A percentile compares a stretch with the other conserved stretches of the same genome.
Conservation (phyloP, 2,329 filamentous ascomycete genomes). For the Diaporthe longicolla region DNA sequence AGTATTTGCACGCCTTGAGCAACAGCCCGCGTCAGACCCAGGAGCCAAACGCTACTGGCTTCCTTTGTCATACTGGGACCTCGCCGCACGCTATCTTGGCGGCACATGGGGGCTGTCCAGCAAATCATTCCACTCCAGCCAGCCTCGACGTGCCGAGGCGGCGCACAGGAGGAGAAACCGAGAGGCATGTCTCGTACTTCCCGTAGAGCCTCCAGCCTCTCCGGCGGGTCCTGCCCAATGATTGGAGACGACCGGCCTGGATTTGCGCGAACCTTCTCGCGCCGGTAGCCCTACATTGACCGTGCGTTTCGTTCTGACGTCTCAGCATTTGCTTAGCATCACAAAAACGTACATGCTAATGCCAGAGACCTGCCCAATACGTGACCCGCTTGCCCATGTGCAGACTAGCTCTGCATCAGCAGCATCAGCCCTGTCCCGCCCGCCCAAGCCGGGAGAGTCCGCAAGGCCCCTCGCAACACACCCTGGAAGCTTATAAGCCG, state of each 20-base stretch:
- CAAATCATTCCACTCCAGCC: conserved; percentile 4
- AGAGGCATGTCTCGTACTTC: not conserved
- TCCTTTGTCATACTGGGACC: not conserved
- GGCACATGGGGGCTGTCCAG: not conserved
- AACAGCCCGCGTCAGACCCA: conserved; percentile 5
- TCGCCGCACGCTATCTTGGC: conserved; percentile 16
- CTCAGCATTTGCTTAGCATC: conserved; percentile 33
- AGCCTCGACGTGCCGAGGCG: not conserved
- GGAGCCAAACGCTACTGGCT: not conserved
- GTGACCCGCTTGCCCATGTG: conserved; percentile 20
- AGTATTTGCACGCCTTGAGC: not conserved
- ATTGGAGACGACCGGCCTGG: not conserved
- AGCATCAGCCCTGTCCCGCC: conserved; percentile 13
- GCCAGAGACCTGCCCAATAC: conserved; percentile 2
- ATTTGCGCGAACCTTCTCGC: conserved; percentile 7
- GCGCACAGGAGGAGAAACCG: not conserved
- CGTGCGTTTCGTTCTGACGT: conserved; percentile 28
- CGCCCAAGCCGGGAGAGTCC: not conserved
- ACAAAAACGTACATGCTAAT: not conserved
- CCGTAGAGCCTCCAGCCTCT: not conserved
- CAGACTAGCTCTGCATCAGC: conserved; percentile 30
- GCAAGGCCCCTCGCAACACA: not conserved
- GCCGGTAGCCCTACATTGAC: conserved; percentile 12
- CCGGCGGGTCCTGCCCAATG: conserved; percentile 12
- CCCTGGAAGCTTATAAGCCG: conserved; percentile 25